Conservation (phyloP, 176 grass and related monocot genomes). For the Zoysia japonica region DNA sequence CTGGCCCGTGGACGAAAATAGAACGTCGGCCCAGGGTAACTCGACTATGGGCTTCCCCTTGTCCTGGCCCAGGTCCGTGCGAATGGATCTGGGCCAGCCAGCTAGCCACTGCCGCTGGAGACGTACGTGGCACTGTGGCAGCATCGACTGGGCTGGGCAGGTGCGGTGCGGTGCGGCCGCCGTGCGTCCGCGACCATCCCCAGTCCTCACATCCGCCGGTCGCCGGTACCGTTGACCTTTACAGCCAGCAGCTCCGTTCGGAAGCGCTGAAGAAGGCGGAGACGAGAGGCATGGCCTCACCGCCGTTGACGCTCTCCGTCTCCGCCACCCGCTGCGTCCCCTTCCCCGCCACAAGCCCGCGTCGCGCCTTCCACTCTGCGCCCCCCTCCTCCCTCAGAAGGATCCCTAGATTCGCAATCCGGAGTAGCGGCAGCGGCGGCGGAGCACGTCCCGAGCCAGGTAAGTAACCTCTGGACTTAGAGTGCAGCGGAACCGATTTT, state of each 20-base stretch:
- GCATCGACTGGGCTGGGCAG: neutral
- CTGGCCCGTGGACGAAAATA: neutral
- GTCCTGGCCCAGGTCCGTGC: neutral
- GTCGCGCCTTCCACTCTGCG: slow-evolving; percentile 22
- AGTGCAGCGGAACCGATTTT: neutral
- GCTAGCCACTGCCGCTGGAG: neutral
- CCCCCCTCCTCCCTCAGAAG: neutral
- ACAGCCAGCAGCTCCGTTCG: neutral
- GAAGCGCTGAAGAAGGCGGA: neutral
- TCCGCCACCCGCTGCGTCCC: neutral
- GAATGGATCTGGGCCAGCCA: neutral
- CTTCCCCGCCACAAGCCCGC: slow-evolving; percentile 10
- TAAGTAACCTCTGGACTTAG: slow-evolving; percentile 12
- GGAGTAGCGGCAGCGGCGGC: slow-evolving; percentile 17
- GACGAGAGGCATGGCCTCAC: slow-evolving; percentile 25
- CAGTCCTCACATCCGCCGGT: slow-evolving; percentile 36
- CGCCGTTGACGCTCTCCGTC: slow-evolving; percentile 8
- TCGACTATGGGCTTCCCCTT: neutral
- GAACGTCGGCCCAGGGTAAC: neutral
- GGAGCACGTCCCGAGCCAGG: slow-evolving; percentile 41
- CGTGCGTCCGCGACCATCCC: slow-evolving; percentile 5
- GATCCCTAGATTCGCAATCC: neutral
- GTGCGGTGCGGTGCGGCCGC: neutral
- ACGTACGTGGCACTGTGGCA: neutral
- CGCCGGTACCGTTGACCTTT: neutral